phyloP scores from a whole-genome alignment of 148 eudicot genomes.

The Camellia sinensis region DNA sequence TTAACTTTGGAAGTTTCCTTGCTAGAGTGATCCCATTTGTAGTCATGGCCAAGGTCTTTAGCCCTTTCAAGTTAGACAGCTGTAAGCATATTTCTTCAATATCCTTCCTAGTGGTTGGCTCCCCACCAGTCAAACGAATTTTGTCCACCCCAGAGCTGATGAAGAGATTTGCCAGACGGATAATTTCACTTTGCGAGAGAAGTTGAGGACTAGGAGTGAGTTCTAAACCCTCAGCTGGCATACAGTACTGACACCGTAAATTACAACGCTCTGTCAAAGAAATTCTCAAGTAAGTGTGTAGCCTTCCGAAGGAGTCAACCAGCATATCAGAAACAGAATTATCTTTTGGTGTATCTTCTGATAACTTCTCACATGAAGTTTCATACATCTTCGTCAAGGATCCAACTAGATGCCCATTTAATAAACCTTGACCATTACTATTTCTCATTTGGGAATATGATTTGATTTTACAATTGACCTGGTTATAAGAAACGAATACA shows the following conservation, averaged over 20 bases:
- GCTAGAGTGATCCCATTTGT: conserved; percentile 86
- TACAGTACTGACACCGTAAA: conserved; percentile 93
- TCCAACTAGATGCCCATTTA: conserved; percentile 20
- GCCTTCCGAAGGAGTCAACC: conserved; percentile 88
- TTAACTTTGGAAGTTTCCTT: conserved; percentile 78
- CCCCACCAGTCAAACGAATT: conserved; percentile 96
- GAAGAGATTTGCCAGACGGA: conserved; percentile 71
- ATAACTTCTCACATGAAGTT: conserved; percentile 46
- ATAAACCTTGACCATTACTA: conserved; percentile 21
- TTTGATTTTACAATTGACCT: conserved; percentile 33
- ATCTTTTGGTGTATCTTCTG: conserved; percentile 46
- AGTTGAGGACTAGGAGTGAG: conserved; percentile 65
- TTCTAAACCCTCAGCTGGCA: conserved; percentile 95
- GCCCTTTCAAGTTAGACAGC: conserved; percentile 67
- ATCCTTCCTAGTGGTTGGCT: conserved; percentile 87
- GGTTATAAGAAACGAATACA: conserved; percentile 15
- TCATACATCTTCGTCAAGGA: conserved; percentile 33
- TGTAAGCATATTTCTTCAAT: conserved; percentile 78
- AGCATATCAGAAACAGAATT: conserved; percentile 66
- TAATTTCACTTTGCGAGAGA: conserved; percentile 68
- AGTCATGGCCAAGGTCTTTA: conserved; percentile 81
- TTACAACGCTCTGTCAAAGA: conserved; percentile 95
- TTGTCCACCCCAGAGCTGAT: conserved; percentile 81
- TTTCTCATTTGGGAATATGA: conserved; percentile 19
- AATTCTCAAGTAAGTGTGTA: conserved; percentile 84